A percentile compares a stretch with the other conserved stretches of the same genome.
Conservation (phyloP, 192 early-diverging fungal genomes). For the Coemansia sp. region DNA sequence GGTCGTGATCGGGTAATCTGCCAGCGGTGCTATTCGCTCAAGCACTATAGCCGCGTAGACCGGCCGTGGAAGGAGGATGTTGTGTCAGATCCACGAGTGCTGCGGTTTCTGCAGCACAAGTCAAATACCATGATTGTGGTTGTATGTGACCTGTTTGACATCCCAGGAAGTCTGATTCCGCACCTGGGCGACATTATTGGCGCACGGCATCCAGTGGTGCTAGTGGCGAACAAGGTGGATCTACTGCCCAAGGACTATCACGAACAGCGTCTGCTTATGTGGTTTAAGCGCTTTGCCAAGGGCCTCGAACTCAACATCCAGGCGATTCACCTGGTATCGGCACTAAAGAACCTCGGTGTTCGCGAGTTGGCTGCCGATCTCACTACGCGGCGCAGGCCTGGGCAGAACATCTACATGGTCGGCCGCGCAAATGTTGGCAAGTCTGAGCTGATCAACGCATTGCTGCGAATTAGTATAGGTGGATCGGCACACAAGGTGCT, state of each 20-base stretch:
- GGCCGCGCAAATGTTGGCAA: constrained; percentile 78
- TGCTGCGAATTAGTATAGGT: constrained; percentile 57
- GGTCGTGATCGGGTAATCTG: constrained; percentile 56
- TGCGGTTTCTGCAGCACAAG: constrained; percentile 58
- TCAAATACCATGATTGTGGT: constrained; percentile 55
- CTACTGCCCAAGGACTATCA: constrained; percentile 60
- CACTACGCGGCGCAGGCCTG: constrained; percentile 26
- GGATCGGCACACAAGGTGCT: constrained; percentile 55
- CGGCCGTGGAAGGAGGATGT: constrained; percentile 53
- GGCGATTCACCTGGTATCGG: constrained; percentile 57
- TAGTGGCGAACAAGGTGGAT: constrained; percentile 73
- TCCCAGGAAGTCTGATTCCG: constrained; percentile 60
- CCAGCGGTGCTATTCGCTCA: constrained; percentile 64
- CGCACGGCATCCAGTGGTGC: constrained; percentile 52
- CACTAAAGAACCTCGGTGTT: constrained; percentile 58
- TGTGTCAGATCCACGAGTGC: constrained; percentile 52
- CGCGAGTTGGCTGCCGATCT: constrained; percentile 54
- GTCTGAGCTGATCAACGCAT: constrained; percentile 66
- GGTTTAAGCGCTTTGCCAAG: constrained; percentile 53
- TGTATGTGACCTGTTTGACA: constrained; percentile 67
- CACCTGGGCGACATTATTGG: constrained; percentile 56
- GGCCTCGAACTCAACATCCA: constrained; percentile 42
- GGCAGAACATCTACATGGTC: constrained; percentile 66
- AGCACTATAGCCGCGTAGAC: constrained; percentile 54
- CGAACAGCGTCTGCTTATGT: constrained; percentile 54